These are phyloP conservation scores for Globisporangium cederbergense DNA, from an alignment of 352 stramenopile species.

Conservation along the genomic window DNA sequence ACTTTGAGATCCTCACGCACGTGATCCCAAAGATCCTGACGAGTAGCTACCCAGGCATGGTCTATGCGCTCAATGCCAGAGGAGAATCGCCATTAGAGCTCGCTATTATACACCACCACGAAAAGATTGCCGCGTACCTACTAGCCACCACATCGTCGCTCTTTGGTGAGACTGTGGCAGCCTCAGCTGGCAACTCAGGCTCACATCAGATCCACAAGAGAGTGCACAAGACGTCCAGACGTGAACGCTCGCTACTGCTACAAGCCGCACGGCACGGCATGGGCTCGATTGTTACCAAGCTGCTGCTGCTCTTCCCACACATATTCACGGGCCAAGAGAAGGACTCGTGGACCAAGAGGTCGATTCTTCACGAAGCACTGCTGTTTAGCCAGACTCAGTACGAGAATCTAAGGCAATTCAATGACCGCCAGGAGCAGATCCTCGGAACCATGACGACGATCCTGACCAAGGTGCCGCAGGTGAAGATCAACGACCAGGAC, in stretches of 20 bases:
- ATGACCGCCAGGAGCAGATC: slow-evolving; percentile 16
- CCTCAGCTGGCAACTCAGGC: not conserved
- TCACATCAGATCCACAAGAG: not conserved
- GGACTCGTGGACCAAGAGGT: slow-evolving; percentile 43
- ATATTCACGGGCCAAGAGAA: slow-evolving; percentile 32
- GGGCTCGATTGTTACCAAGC: slow-evolving; percentile 36
- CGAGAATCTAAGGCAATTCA: slow-evolving; percentile 11
- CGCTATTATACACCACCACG: slow-evolving; percentile 39
- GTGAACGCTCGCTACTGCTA: slow-evolving; percentile 42
- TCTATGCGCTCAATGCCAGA: slow-evolving; percentile 28
- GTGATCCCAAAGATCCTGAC: slow-evolving; percentile 39
- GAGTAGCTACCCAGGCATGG: slow-evolving; percentile 17
- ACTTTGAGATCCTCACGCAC: slow-evolving; percentile 46
- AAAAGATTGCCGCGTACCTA: slow-evolving; percentile 52
- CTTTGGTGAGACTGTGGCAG: slow-evolving; percentile 16
- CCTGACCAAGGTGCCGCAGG: slow-evolving; percentile 26
- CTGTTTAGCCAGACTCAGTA: slow-evolving; percentile 13
- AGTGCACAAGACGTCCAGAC: slow-evolving; percentile 13
- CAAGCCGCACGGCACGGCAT: slow-evolving; percentile 45
- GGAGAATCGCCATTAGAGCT: slow-evolving; percentile 43
- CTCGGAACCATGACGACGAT: slow-evolving; percentile 29
- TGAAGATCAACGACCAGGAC: slow-evolving; percentile 46
- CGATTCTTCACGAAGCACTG: slow-evolving; percentile 47
- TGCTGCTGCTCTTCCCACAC: slow-evolving; percentile 49
- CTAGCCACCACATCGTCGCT: slow-evolving; percentile 51